These are phyloP conservation scores for Candida succiphila DNA, from an alignment of 805 yeast genomes.

Conservation along the genomic window DNA sequence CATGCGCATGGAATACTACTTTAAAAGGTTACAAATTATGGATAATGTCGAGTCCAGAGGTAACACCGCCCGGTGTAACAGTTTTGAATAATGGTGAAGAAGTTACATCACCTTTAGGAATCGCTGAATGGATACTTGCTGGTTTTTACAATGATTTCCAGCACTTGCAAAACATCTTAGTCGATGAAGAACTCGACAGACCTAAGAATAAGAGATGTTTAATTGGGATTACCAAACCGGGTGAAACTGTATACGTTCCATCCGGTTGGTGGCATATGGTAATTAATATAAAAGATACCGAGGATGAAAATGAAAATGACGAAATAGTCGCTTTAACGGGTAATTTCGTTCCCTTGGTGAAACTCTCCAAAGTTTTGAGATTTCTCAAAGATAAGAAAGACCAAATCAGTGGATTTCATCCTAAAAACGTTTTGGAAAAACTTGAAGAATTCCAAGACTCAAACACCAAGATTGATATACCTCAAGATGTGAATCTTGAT, in stretches of 20 bases:
- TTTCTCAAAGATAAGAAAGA: slow-evolving; percentile 58
- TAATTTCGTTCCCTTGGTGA: slow-evolving; percentile 68
- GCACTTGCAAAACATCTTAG: slow-evolving; percentile 31
- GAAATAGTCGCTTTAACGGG: slow-evolving; percentile 88
- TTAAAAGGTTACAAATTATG: slow-evolving; percentile 71
- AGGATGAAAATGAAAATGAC: too few relatives aligned
- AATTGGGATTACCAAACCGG: slow-evolving; percentile 69
- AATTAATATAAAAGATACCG: slow-evolving; percentile 71
- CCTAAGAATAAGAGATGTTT: slow-evolving; percentile 28
- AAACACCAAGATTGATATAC: slow-evolving; percentile 4
- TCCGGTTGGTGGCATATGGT: slow-evolving; percentile 98
- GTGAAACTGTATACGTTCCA: slow-evolving; percentile 84
- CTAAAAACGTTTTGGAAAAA: slow-evolving; percentile 33
- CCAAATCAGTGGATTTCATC: slow-evolving; percentile 76
- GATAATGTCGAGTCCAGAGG: slow-evolving; percentile 78
- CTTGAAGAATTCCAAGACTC: slow-evolving; percentile 1
- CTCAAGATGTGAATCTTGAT: slow-evolving; percentile 18
- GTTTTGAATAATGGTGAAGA: slow-evolving; percentile 73
- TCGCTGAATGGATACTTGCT: slow-evolving; percentile 83
- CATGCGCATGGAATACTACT: slow-evolving; percentile 85
- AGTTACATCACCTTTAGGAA: slow-evolving; percentile 85
- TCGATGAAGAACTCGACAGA: background rate
- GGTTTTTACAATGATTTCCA: slow-evolving; percentile 72
- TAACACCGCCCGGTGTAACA: slow-evolving; percentile 78
- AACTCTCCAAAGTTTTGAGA: slow-evolving; percentile 48